phyloP scores from a whole-genome alignment of 176 grass and related monocot genomes.

The Melocanna baccifera region DNA sequence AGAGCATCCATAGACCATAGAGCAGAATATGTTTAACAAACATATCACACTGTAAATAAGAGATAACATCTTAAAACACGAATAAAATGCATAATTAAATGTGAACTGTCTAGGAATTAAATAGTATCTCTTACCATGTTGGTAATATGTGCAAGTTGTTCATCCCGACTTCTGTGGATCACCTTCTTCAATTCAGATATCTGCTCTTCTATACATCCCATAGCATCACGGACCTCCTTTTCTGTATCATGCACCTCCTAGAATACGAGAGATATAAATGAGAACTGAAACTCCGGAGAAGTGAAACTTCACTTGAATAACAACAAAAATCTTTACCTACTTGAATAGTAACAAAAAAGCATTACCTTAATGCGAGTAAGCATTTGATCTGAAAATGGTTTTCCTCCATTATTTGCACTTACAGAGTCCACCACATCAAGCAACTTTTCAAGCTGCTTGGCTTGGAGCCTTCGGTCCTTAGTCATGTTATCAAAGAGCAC shows the following conservation, averaged over 20 bases:
- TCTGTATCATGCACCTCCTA: slow-evolving; percentile 68
- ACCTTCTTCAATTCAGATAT: slow-evolving; percentile 66
- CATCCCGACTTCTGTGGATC: slow-evolving; percentile 63
- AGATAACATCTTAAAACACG: not conserved
- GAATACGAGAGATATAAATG: slow-evolving; percentile 7
- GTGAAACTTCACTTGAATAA: slow-evolving; percentile 6
- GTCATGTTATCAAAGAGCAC: slow-evolving; percentile 80
- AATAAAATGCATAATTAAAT: not conserved
- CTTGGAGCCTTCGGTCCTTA: slow-evolving; percentile 28
- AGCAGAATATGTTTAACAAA: not conserved
- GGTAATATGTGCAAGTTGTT: slow-evolving; percentile 64
- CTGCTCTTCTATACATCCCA: slow-evolving; percentile 55
- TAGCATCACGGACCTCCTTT: slow-evolving; percentile 34
- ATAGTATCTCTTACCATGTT: slow-evolving; percentile 53
- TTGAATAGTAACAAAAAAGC: not conserved
- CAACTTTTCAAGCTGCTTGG: slow-evolving; percentile 53
- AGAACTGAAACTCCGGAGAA: not conserved
- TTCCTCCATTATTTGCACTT: slow-evolving; percentile 49
- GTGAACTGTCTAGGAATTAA: not conserved
- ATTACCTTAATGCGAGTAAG: slow-evolving; percentile 63
- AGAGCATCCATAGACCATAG: not conserved
- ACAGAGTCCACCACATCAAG: slow-evolving; percentile 59
- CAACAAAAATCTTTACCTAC: not conserved
- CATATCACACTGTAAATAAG: not conserved
- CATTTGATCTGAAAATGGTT: slow-evolving; percentile 71